A percentile compares a stretch with the other conserved stretches of the same genome.
Evolutionary conservation across 345 rosid genomes (phyloP).

Genomic region (Anastatica hierochuntica): DNA sequence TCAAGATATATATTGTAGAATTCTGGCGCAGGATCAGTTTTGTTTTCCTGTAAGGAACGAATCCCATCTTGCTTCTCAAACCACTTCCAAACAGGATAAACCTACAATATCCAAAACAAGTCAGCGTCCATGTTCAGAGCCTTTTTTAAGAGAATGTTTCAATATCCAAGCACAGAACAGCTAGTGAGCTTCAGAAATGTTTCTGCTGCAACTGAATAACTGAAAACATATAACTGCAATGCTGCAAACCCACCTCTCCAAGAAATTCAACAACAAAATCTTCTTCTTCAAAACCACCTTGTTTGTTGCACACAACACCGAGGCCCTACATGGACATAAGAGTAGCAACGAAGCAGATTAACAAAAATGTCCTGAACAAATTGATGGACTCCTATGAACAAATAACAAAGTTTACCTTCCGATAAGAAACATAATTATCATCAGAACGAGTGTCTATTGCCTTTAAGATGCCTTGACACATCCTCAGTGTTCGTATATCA

Average conservation of each 20-base stretch:
- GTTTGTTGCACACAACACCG: conserved; percentile 97
- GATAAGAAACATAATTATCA: conserved; percentile 91
- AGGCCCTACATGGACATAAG: conserved; percentile 60
- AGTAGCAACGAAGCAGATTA: conserved; percentile 18
- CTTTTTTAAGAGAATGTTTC: neutral
- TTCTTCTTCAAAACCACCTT: conserved; percentile 85
- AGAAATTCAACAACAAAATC: conserved; percentile 98
- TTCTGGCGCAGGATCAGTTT: conserved; percentile 97
- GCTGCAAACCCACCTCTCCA: conserved; percentile 75
- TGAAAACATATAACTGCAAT: conserved; percentile 6
- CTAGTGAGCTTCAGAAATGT: conserved; percentile 2
- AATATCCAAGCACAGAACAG: conserved; percentile 1
- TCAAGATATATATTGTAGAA: conserved; percentile 97
- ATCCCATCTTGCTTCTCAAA: conserved; percentile 99
- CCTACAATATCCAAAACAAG: conserved; percentile 36
- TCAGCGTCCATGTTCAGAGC: conserved; percentile 5
- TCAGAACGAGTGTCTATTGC: conserved; percentile 82
- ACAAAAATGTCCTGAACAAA: neutral
- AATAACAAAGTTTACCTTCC: conserved; percentile 54
- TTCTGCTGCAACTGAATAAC: conserved; percentile 7
- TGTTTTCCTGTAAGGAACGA: conserved; percentile 86
- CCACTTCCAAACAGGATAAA: conserved; percentile 99
- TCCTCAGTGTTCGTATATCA: conserved; percentile 50
- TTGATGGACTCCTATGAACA: neutral
- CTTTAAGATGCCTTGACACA: conserved; percentile 75